Base-by-base conservation (phyloP, 306 rosid species). In the Sindora glabra region DNA sequence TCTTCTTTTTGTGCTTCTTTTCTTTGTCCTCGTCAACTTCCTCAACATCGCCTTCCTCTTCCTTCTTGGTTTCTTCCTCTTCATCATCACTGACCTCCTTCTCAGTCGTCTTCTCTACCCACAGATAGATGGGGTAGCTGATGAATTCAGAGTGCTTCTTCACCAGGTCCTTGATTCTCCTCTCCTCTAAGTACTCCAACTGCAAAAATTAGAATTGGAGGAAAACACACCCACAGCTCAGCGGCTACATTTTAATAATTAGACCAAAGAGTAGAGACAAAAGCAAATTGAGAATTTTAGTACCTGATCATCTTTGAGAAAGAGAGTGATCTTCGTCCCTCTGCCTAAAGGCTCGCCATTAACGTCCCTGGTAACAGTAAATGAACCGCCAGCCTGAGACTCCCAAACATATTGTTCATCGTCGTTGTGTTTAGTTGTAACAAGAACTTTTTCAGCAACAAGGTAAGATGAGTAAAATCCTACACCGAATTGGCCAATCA, bases 401-500 rank as follows among this genome's bases (percentile, higher is more conserved):
- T 78, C 79, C 88, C 89, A 82, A 2, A 82, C 9, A 56, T 79
- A 83, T 3, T 83, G 85, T 27, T 83, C 89, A 11, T 79, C 89
- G 1, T 79, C 89, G 27, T 76, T 73, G 66, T 83, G 89, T 62
- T 83, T 83, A 2, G 89, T 73, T 5, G 76, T 83, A 3, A 83
- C 83, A 36, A 83, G 64, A 3, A 83, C 89, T 67, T 64, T 79
- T 42, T 83, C 89, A 0, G 89, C 74, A 9, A 83, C 89, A 42
- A 83, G 89, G 48, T 83, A 83, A 0, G 85, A 80, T 1, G 85
- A 83, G 65, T 83, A 83, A 41, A 83, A 83, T 0, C 89, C 89
- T n/a, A 83, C 85, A 25, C 89, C 85, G 5, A 83, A 83, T 70
- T 83, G 89, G 1, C 89, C 89, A 18, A 83, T 83, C 89, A 83